Conservation (phyloP, 306 rosid species). For the Quercus rubra region DNA sequence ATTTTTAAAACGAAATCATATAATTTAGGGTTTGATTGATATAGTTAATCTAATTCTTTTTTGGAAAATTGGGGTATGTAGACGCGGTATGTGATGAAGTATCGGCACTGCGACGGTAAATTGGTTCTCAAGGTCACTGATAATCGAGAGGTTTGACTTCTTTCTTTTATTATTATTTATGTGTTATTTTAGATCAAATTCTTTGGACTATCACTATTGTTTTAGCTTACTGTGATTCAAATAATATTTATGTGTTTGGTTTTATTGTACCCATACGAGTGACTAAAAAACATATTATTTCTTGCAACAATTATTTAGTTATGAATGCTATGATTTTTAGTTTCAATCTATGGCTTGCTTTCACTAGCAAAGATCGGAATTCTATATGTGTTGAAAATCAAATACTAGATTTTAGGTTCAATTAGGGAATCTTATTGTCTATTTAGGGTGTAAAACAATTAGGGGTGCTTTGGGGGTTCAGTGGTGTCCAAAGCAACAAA, state of each 20-base stretch:
- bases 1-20: background rate
- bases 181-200: background rate
- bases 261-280: too few relatives aligned
- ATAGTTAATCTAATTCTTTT: background rate
- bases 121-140: conserved; percentile 80
- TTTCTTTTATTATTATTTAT: background rate
- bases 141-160: conserved; percentile 49
- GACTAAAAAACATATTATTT: too few relatives aligned
- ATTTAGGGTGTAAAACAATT: too few relatives aligned
- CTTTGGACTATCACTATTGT: background rate
- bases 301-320: too few relatives aligned
- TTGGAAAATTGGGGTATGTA: conserved; percentile 29
- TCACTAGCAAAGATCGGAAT: conserved; percentile 7
- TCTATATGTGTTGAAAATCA: background rate
- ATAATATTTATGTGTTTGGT: too few relatives aligned
- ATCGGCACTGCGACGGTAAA: conserved; percentile 77
- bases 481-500: too few relatives aligned
- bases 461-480: too few relatives aligned
- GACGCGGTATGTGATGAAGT: conserved; percentile 79
- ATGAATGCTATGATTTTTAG: background rate
- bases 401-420: background rate
- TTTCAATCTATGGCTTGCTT: background rate
- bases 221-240: too few relatives aligned
- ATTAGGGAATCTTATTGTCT: background rate
- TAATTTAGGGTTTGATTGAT: background rate